Conservation (phyloP, 805 yeast genomes). For the Zygosaccharomyces pseudorouxii region DNA sequence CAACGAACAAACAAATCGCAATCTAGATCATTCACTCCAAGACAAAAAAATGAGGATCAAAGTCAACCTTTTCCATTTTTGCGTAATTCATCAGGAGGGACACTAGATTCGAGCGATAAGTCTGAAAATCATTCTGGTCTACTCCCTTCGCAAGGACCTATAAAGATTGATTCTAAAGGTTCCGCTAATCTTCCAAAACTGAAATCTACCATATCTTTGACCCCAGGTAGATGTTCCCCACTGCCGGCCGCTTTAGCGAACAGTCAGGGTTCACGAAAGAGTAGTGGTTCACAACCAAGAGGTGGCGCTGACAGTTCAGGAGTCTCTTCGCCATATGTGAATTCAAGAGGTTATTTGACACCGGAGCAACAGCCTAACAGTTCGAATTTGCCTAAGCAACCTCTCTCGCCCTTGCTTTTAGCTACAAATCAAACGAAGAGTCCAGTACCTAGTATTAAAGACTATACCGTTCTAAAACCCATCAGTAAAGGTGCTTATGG, state of each 20-base stretch:
- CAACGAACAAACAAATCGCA: slow-evolving; percentile 16
- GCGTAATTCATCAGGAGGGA: neutral
- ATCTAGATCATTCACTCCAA: slow-evolving; percentile 27
- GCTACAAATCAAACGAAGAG: slow-evolving; percentile 54
- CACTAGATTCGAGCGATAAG: neutral
- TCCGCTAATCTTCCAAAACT: slow-evolving; percentile 20
- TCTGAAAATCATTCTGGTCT: slow-evolving; percentile 6
- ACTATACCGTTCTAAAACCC: slow-evolving; percentile 87
- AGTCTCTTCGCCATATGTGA: slow-evolving; percentile 48
- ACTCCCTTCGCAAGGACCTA: slow-evolving; percentile 8
- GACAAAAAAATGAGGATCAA: slow-evolving; percentile 16
- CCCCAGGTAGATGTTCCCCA: slow-evolving; percentile 57
- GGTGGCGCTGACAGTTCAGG: slow-evolving; percentile 41
- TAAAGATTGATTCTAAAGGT: slow-evolving; percentile 14
- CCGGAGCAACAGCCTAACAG: slow-evolving; percentile 32
- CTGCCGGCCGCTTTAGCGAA: slow-evolving; percentile 31
- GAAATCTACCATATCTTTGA: slow-evolving; percentile 30
- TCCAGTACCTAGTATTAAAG: slow-evolving; percentile 69
- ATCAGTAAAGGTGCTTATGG: slow-evolving; percentile 98
- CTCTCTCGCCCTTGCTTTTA: slow-evolving; percentile 73
- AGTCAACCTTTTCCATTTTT: neutral
- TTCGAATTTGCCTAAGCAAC: slow-evolving; percentile 45
- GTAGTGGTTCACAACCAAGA: slow-evolving; percentile 30
- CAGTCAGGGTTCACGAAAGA: slow-evolving; percentile 44
- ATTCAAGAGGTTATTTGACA: slow-evolving; percentile 42